Percentiles rank a stretch among this genome's conserved stretches.
Conservation (phyloP, 208 protist species). For the Sergeia podlipaevii region DNA sequence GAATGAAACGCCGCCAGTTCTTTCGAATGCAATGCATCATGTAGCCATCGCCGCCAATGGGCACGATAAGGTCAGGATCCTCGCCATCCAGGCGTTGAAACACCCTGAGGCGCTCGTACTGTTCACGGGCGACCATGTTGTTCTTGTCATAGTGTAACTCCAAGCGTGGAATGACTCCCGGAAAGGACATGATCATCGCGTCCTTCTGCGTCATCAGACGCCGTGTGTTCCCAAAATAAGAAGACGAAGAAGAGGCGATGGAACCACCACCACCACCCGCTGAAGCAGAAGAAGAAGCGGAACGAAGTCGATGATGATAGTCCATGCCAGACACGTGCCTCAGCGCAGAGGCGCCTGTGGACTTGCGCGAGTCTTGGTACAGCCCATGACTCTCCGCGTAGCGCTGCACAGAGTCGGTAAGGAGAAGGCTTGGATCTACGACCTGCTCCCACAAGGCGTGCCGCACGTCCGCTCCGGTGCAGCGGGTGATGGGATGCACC, state of each 20-base stretch:
- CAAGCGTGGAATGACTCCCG: constrained; percentile 71
- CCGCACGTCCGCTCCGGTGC: constrained; percentile 78
- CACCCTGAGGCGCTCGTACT: constrained; percentile 77
- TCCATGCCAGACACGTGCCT: neutral
- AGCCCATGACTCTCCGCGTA: constrained; percentile 81
- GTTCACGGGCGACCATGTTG: constrained; percentile 76
- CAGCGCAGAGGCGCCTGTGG: constrained; percentile 9
- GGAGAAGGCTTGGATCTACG: constrained; percentile 43
- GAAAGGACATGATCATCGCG: constrained; percentile 50
- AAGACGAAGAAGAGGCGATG: no score
- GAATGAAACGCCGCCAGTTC: constrained; percentile 88
- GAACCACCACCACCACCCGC: neutral
- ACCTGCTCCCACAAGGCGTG: constrained; percentile 84
- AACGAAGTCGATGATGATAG: neutral
- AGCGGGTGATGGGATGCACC: constrained; percentile 70
- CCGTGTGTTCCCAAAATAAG: constrained; percentile 9
- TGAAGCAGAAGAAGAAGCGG: constrained; percentile 1
- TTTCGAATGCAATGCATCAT: constrained; percentile 92
- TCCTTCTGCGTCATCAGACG: constrained; percentile 18
- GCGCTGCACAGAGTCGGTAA: constrained; percentile 68
- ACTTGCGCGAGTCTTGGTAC: constrained; percentile 78
- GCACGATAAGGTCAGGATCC: constrained; percentile 87
- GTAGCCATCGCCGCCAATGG: constrained; percentile 90
- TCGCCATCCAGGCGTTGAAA: constrained; percentile 57
- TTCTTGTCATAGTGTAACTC: constrained; percentile 86